Base-by-base conservation (phyloP, 106 monocot species). In the Agapanthus africanus region DNA sequence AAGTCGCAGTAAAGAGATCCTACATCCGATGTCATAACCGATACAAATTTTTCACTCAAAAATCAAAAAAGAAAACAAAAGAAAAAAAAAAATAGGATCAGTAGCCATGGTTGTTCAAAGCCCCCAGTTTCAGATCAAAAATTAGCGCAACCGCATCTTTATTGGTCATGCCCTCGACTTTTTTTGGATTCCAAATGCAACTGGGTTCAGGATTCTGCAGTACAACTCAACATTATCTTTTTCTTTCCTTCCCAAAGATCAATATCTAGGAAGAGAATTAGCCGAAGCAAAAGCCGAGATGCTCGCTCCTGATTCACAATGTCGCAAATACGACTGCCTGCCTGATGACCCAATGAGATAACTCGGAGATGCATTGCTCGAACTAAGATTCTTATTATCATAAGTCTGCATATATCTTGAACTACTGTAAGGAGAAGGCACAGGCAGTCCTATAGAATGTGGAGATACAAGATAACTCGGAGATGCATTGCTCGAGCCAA, bases 341-440 rank as follows among this genome's bases (percentile, higher is more conserved):
- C 76, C 62, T 25, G 73, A 79, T 23, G 79, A 80, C n/a, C 69
- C 87, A 49, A 66, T 72, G 52, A 79, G 78, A 70, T 75, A 79
- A 54, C 72, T 65, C 4, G 82, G 82, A 21, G 88, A 89, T 64
- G 70, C 88, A 73, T 79, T 71, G 16, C 75, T 75, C 21, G 79
- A 74, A 52, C 77, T 73, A 40, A 51, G 72, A 38, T 71, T 37
- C n/a, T n/a, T n/a, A n/a, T n/a, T n/a, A n/a, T n/a, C n/a, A 63
- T 75, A 56, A 42, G 72, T 63, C 10, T 59, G 69, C 27, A 56
- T 21, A 63, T 73, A 74, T 63, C 76, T 79, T 40, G 76, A 79
- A 47, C 46, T 47, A 67, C 59, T 49, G 26, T 71, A 34, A n/a
- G 87, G 65, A 40, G 77, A 74, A 27, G 73, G 39, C 9, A 54